A percentile compares a stretch with the other conserved stretches of the same genome.
Evolutionary conservation across 495 filamentous ascomycete genomes (phyloP).

Genomic region (Halenospora varia): DNA sequence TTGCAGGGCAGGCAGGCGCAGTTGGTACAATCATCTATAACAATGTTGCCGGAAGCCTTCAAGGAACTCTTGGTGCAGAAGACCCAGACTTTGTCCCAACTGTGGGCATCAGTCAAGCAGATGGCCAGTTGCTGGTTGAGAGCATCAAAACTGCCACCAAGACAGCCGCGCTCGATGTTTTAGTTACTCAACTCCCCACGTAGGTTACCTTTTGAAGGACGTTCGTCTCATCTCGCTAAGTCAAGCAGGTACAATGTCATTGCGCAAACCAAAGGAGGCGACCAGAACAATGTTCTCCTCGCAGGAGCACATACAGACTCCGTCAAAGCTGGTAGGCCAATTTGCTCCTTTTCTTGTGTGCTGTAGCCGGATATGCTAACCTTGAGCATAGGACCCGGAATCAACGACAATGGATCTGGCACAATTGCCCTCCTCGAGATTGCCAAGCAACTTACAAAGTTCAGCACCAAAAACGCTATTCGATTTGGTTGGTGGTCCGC

Average conservation of each 20-base stretch:
- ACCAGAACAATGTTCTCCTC: constrained; percentile 58
- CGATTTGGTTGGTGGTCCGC: constrained; percentile 69
- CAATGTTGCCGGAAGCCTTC: constrained; percentile 49
- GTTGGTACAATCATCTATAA: constrained; percentile 61
- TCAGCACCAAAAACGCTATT: constrained; percentile 58
- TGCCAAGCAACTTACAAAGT: constrained; percentile 55
- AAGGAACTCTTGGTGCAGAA: constrained; percentile 51
- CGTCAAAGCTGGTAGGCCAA: constrained; percentile 50
- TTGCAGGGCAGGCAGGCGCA: constrained; percentile 58
- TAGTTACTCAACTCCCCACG: constrained; percentile 30
- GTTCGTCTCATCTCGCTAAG: constrained; percentile 35
- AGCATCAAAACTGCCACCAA: background rate
- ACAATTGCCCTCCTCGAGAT: constrained; percentile 59
- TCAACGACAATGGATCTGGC: constrained; percentile 69
- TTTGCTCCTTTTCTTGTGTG: too few relatives aligned
- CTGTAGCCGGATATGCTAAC: too few relatives aligned
- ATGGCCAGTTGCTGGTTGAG: constrained; percentile 40
- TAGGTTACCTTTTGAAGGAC: constrained; percentile 5
- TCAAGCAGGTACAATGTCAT: constrained; percentile 58
- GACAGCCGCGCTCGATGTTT: background rate
- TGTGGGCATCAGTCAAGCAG: constrained; percentile 47
- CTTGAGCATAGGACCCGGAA: too few relatives aligned
- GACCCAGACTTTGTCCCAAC: constrained; percentile 45
- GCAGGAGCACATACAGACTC: constrained; percentile 69
- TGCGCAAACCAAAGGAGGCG: constrained; percentile 60